Evolutionary conservation across 2,329 filamentous ascomycete species (phyloP).

Genomic region (Cladosporium cucumerinum): DNA sequence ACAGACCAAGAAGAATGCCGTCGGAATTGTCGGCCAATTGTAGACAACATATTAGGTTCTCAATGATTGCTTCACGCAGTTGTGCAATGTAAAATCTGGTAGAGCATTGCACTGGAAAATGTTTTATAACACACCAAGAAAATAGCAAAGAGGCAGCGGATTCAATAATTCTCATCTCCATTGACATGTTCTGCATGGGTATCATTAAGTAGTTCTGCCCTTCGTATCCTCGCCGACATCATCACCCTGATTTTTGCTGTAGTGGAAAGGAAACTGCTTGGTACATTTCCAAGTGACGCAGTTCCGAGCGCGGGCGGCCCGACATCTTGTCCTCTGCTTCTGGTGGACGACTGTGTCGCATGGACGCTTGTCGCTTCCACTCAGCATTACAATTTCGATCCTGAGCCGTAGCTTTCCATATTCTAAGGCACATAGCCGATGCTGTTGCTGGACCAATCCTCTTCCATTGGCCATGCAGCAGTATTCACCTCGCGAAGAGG

Average conservation of each 20-base stretch:
- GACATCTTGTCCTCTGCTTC: background rate
- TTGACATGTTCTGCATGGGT: conserved; percentile 13
- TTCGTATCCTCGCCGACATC: background rate
- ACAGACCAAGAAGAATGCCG: background rate
- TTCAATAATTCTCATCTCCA: background rate
- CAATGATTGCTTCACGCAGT: background rate
- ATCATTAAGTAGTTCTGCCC: conserved; percentile 8
- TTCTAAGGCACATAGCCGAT: background rate
- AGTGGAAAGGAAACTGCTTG: background rate
- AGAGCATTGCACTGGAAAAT: background rate
- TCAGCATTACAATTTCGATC: background rate
- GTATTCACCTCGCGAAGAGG: background rate
- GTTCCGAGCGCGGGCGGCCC: background rate
- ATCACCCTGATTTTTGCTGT: background rate
- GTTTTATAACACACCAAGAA: background rate
- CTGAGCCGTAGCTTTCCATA: background rate
- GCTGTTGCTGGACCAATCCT: background rate
- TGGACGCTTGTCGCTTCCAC: background rate
- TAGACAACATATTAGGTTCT: background rate
- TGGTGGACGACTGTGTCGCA: background rate
- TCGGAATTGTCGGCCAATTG: background rate
- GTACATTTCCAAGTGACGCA: background rate
- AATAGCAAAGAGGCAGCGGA: background rate
- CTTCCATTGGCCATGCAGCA: background rate
- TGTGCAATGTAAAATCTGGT: background rate